These are phyloP conservation scores for Thelonectria discophora DNA, from an alignment of 2,329 filamentous ascomycete genomes.

Conservation along the genomic window DNA sequence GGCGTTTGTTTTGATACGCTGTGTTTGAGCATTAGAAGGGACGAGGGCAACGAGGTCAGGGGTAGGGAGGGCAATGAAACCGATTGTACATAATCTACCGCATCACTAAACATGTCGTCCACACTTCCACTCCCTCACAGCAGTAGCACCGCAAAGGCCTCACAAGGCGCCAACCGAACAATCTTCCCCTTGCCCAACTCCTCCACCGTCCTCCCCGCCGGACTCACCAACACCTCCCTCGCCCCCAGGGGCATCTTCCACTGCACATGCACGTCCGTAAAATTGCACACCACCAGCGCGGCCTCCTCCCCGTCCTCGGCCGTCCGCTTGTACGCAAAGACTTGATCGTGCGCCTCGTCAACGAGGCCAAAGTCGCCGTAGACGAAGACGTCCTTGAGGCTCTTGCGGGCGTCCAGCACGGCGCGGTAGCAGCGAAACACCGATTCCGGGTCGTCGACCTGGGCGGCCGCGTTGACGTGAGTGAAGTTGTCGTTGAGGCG, in stretches of 20 bases:
- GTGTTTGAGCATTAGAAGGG: not conserved
- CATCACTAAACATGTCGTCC: not conserved
- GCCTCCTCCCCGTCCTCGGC: conserved; percentile 45
- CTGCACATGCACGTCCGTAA: conserved; percentile 44
- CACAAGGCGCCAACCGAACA: conserved; percentile 49
- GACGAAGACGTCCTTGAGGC: conserved; percentile 69
- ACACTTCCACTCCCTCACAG: conserved; percentile 27
- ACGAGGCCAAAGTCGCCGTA: conserved; percentile 65
- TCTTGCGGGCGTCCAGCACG: conserved; percentile 68
- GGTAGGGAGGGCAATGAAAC: not conserved
- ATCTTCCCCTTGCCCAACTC: conserved; percentile 42
- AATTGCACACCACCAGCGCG: conserved; percentile 52
- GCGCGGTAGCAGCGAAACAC: conserved; percentile 70
- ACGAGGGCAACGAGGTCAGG: not conserved
- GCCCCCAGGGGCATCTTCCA: conserved; percentile 45
- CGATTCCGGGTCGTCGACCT: conserved; percentile 58
- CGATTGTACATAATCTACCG: not conserved
- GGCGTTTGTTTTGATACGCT: too few species aligned
- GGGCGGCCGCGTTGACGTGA: conserved; percentile 68
- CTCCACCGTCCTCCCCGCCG: conserved; percentile 42
- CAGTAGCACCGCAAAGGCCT: conserved; percentile 48
- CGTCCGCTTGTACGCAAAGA: conserved; percentile 52
- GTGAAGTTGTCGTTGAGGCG: conserved; percentile 69
- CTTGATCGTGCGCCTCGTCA: conserved; percentile 47
- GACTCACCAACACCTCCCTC: conserved; percentile 48